phyloP scores from a whole-genome alignment of 495 filamentous ascomycete genomes.

The Cryomyces minteri region DNA sequence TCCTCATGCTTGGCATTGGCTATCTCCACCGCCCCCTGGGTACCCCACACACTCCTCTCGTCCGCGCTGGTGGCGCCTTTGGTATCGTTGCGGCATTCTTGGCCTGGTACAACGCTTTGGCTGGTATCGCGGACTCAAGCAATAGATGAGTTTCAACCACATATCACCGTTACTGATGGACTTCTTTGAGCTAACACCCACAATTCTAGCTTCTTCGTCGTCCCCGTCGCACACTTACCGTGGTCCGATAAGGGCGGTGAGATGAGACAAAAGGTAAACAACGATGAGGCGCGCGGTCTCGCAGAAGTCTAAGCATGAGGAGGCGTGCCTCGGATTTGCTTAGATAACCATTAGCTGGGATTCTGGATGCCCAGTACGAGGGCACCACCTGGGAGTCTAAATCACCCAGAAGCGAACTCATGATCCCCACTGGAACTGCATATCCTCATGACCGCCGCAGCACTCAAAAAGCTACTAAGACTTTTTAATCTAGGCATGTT shows the following conservation, averaged over 20 bases:
- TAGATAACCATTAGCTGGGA: no score
- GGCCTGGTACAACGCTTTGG: constrained; percentile 94
- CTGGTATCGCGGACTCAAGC: constrained; percentile 73
- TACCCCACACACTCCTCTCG: constrained; percentile 29
- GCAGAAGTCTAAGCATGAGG: no score
- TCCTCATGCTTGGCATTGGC: constrained; percentile 67
- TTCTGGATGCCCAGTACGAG: no score
- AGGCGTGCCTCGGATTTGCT: no score
- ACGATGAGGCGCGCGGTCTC: constrained; percentile 10
- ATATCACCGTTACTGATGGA: neutral
- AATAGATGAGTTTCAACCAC: constrained; percentile 37
- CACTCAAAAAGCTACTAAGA: no score
- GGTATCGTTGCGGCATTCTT: constrained; percentile 77
- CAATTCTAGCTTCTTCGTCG: constrained; percentile 68
- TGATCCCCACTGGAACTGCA: no score
- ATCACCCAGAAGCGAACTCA: no score
- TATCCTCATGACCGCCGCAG: no score
- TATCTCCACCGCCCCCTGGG: constrained; percentile 36
- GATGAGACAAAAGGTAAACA: constrained; percentile 27
- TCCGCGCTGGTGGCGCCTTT: constrained; percentile 74
- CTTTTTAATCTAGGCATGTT: no score
- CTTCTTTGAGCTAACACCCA: neutral
- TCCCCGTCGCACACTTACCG: constrained; percentile 91
- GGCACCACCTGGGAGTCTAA: no score
- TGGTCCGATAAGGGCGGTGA: constrained; percentile 79